Percentiles rank a stretch among this genome's conserved stretches.
Evolutionary conservation across 1,284 basidiomycete species (phyloP).

Genomic region (Cutaneotrichosporon cavernicola): DNA sequence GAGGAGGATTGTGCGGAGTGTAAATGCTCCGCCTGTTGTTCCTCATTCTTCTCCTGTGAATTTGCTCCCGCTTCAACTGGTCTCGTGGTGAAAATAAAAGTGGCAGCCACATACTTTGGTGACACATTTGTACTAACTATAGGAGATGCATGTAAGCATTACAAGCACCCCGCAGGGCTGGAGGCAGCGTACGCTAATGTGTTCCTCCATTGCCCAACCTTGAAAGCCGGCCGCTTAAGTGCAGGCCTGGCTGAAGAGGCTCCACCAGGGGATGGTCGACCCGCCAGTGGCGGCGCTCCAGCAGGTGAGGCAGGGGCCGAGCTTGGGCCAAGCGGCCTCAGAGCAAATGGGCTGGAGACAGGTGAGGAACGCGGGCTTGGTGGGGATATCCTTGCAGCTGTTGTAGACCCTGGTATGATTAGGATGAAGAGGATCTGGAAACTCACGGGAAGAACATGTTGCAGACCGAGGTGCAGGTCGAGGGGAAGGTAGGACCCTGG

Average conservation of each 20-base stretch:
- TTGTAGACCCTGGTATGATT: neutral
- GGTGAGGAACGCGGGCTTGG: neutral
- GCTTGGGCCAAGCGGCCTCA: neutral
- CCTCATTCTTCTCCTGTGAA: too few relatives aligned
- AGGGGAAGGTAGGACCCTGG: conserved; percentile 11
- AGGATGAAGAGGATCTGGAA: neutral
- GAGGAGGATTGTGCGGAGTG: conserved; percentile 10
- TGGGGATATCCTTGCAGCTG: neutral
- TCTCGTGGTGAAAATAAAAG: too few relatives aligned
- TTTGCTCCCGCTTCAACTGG: neutral
- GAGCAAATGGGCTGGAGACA: neutral
- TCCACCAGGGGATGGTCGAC: neutral
- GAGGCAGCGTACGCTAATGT: neutral
- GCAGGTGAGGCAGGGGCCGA: conserved; percentile 5
- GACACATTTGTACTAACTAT: neutral
- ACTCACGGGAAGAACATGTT: conserved; percentile 2
- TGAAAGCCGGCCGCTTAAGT: neutral
- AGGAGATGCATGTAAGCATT: neutral
- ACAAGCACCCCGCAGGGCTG: neutral
- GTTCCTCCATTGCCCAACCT: neutral
- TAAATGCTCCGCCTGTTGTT: conserved; percentile 4
- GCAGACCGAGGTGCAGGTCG: conserved; percentile 3
- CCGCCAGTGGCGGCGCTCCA: neutral
- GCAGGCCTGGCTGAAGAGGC: neutral
- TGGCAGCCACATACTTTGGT: too few relatives aligned